Percentiles rank a stretch among this genome's conserved stretches.
Conservation (phyloP, 2,329 filamentous ascomycete genomes). For the Daldinia sp. region DNA sequence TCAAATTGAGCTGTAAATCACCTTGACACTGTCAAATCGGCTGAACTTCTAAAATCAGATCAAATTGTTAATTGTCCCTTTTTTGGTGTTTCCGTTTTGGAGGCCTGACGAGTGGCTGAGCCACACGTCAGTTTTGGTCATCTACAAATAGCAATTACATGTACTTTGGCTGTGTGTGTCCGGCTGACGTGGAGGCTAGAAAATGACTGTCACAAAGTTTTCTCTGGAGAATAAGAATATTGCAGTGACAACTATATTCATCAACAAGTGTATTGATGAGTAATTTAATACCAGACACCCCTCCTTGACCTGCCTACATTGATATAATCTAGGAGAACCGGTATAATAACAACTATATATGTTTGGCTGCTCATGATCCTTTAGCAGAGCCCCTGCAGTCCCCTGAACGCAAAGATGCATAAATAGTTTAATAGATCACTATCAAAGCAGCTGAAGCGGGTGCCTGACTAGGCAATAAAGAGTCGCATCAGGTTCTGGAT, state of each 20-base stretch:
- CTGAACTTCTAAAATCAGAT: background rate
- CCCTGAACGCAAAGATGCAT: constrained; percentile 6
- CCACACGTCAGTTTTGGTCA: constrained; percentile 23
- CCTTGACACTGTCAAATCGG: no score
- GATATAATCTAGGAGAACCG: background rate
- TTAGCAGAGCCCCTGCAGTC: background rate
- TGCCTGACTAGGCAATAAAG: constrained; percentile 39
- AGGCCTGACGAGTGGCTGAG: constrained; percentile 32
- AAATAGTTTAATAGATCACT: background rate
- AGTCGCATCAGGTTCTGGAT: constrained; percentile 37
- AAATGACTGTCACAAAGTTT: background rate
- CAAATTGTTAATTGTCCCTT: background rate
- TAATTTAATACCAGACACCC: constrained; percentile 1
- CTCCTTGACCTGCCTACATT: background rate
- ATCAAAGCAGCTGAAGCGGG: constrained; percentile 13
- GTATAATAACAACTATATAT: no score
- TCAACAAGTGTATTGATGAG: constrained; percentile 22
- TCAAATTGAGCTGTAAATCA: background rate
- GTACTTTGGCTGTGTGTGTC: background rate
- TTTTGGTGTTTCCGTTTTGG: constrained; percentile 21
- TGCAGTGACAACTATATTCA: constrained; percentile 10
- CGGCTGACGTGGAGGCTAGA: constrained; percentile 28
- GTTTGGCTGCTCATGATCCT: background rate
- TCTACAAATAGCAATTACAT: constrained; percentile 12
- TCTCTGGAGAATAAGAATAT: background rate